A percentile compares a stretch with the other conserved stretches of the same genome.
These are phyloP conservation scores for Pinus tabuliformis DNA, from an alignment of 75 land plant species.

Conservation along the genomic window DNA sequence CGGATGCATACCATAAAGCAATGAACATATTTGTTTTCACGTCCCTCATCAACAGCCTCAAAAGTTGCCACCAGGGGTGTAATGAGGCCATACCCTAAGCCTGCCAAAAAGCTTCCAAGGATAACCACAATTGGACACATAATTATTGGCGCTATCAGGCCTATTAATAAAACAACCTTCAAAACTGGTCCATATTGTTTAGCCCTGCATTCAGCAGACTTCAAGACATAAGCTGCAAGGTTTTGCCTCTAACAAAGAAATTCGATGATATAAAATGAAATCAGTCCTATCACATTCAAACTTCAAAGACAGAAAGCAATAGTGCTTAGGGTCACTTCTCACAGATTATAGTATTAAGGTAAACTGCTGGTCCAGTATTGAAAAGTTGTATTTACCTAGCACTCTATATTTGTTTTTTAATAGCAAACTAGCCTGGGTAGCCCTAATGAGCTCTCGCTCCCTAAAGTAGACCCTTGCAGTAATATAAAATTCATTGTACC, in stretches of 20 bases:
- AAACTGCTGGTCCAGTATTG: too few species aligned
- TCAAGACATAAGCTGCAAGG: not conserved
- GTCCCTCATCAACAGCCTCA: conserved; percentile 74
- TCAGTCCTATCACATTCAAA: not conserved
- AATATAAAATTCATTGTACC: too few species aligned
- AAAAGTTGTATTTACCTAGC: too few species aligned
- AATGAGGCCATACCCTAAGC: conserved; percentile 78
- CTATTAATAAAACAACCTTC: conserved; percentile 46
- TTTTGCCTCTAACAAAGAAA: not conserved
- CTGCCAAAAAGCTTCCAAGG: conserved; percentile 69
- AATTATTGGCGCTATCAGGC: conserved; percentile 58
- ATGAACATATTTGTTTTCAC: conserved; percentile 52
- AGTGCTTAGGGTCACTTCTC: conserved; percentile 1
- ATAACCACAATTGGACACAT: conserved; percentile 53
- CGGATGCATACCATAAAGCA: conserved; percentile 50
- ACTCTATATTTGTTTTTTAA: too few species aligned
- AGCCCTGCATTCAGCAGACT: conserved; percentile 44
- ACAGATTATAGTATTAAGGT: not conserved
- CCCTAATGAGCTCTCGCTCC: too few species aligned
- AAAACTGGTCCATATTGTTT: conserved; percentile 61
- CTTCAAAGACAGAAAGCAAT: not conserved
- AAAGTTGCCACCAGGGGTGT: conserved; percentile 86
- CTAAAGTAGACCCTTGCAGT: too few species aligned
- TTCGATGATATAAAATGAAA: too few species aligned
- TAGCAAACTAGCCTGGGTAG: too few species aligned